These are phyloP conservation scores for Schwanniomyces polymorphus DNA, from an alignment of 805 yeast species.

Conservation along the genomic window DNA sequence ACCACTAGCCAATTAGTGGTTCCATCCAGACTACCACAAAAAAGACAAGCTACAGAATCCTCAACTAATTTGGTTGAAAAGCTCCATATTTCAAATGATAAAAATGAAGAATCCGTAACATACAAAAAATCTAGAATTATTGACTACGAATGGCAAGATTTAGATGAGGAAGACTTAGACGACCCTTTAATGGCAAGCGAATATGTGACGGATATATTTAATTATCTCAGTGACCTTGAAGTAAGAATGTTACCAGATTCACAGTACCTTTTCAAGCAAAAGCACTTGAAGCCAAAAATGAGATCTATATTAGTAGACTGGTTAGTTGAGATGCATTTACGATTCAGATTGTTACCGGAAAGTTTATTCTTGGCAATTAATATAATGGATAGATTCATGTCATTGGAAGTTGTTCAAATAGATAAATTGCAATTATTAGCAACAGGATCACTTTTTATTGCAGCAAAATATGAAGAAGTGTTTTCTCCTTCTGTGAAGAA, in stretches of 20 bases:
- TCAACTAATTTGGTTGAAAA: constrained; percentile 45
- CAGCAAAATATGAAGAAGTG: constrained; percentile 93
- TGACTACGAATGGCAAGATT: constrained; percentile 67
- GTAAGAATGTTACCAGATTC: constrained; percentile 69
- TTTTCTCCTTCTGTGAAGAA: constrained; percentile 81
- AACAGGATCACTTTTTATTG: constrained; percentile 80
- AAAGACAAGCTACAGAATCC: constrained; percentile 58
- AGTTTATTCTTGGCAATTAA: constrained; percentile 81
- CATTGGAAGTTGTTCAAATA: constrained; percentile 69
- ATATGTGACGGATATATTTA: constrained; percentile 85
- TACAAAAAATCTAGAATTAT: constrained; percentile 38
- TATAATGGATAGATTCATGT: constrained; percentile 84
- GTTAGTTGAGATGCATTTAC: constrained; percentile 85
- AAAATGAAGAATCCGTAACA: constrained; percentile 11
- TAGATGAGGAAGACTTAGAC: constrained; percentile 67
- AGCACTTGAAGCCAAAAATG: constrained; percentile 74
- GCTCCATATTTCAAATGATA: constrained; percentile 16
- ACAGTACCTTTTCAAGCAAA: constrained; percentile 64
- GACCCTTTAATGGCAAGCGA: constrained; percentile 90
- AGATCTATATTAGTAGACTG: constrained; percentile 89
- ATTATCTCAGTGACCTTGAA: constrained; percentile 73
- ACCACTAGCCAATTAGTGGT: constrained; percentile 12
- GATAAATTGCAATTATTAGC: constrained; percentile 84
- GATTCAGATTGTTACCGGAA: constrained; percentile 82
- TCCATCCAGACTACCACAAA: constrained; percentile 42